These are phyloP conservation scores for Homolaphlyctis polyrhiza DNA, from an alignment of 371 early-diverging fungal genomes.

Conservation along the genomic window DNA sequence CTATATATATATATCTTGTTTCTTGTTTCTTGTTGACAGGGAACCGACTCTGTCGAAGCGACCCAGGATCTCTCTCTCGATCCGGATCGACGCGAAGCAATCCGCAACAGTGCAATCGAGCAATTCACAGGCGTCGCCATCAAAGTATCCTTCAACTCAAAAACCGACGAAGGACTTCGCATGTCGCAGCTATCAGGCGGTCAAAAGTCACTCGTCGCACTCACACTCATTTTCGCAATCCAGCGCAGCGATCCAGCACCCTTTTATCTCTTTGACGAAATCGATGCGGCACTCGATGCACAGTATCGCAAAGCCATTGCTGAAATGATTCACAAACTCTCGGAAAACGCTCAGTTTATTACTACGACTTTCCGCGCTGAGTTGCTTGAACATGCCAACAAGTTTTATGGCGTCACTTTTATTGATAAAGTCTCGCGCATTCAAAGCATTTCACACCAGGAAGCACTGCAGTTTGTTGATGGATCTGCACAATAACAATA, in stretches of 20 bases:
- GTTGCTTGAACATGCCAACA: constrained; percentile 82
- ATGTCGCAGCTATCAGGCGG: constrained; percentile 98
- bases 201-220: constrained; percentile 97
- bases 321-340: constrained; percentile 85
- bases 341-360: constrained; percentile 90
- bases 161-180: constrained; percentile 80
- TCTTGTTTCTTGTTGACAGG: too few species aligned
- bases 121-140: constrained; percentile 92
- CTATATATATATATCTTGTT: too few species aligned
- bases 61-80: neutral
- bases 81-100: neutral
- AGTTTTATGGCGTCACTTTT: constrained; percentile 96
- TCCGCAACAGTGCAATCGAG: constrained; percentile 58
- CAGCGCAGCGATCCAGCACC: constrained; percentile 99
- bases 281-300: constrained; percentile 99
- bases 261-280: constrained; percentile 99
- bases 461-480: constrained; percentile 40
- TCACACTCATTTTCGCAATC: constrained; percentile 98
- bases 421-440: constrained; percentile 74
- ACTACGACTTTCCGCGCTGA: constrained; percentile 98
- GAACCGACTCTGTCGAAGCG: neutral
- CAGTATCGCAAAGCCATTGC: constrained; percentile 90
- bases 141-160: constrained; percentile 46
- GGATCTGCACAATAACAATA: constrained; percentile 1
- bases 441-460: constrained; percentile 37